phyloP scores from a whole-genome alignment of 106 monocot genomes.

The Triglochin maritima region DNA sequence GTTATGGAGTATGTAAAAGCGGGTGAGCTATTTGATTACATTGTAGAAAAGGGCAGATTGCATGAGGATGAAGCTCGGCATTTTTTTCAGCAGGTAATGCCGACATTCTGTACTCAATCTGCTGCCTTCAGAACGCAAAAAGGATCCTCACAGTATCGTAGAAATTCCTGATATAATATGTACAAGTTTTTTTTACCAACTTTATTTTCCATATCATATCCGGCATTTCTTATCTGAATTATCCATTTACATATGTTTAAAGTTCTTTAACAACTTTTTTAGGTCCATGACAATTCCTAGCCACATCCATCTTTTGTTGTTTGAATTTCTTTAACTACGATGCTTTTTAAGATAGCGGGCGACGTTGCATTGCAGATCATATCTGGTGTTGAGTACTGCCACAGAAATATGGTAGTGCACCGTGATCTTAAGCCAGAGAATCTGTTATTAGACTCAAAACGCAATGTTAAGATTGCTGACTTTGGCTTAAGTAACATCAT shows the following conservation, averaged over 20 bases:
- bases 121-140: not conserved
- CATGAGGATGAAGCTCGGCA: conserved; percentile 15
- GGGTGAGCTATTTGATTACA: conserved; percentile 26
- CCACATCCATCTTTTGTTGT: too few relatives aligned
- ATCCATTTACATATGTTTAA: not conserved
- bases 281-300: too few relatives aligned
- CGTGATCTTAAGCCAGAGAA: conserved; percentile 28
- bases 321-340: too few relatives aligned
- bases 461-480: conserved; percentile 22
- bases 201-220: not conserved
- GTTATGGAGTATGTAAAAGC: conserved; percentile 22
- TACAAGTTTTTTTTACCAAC: not conserved
- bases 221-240: not conserved
- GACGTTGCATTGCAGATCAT: conserved; percentile 13
- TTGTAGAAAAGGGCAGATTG: conserved; percentile 26
- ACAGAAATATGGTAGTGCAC: conserved; percentile 29
- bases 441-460: conserved; percentile 19
- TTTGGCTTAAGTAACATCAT: conserved; percentile 24
- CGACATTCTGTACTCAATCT: not conserved
- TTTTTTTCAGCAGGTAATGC: conserved; percentile 25
- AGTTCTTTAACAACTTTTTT: not conserved
- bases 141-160: too few relatives aligned
- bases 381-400: conserved; percentile 26
- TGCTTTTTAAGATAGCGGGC: too few relatives aligned
- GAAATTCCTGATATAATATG: too few relatives aligned